phyloP scores from a whole-genome alignment of 1,139 yeast genomes.

The Martiniozyma asiatica region DNA sequence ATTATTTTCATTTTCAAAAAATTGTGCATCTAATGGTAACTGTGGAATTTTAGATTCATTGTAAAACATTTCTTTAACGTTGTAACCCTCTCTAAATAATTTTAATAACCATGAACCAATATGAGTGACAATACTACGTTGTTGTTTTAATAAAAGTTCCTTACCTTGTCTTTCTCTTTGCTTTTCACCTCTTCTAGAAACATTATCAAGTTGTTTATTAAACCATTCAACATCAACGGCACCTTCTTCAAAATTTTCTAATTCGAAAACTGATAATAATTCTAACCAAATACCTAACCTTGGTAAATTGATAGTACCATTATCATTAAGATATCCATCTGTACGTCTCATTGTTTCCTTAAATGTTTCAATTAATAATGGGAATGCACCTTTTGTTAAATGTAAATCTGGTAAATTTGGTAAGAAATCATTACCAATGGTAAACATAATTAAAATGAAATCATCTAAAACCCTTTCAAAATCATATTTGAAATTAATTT shows the following conservation, averaged over 20 bases:
- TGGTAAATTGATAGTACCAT: constrained; percentile 66
- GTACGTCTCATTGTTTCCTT: constrained; percentile 62
- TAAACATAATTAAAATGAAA: constrained; percentile 82
- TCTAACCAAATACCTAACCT: constrained; percentile 70
- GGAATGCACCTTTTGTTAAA: constrained; percentile 92
- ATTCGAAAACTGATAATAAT: constrained; percentile 55
- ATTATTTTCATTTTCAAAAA: constrained; percentile 33
- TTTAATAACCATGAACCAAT: constrained; percentile 62
- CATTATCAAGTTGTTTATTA: constrained; percentile 68
- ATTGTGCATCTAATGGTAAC: constrained; percentile 34
- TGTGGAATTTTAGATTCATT: constrained; percentile 36
- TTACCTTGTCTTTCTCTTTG: constrained; percentile 58
- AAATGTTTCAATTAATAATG: constrained; percentile 76
- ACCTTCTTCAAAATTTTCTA: constrained; percentile 67
- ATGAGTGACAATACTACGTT: constrained; percentile 49
- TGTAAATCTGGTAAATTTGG: constrained; percentile 95
- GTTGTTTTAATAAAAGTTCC: constrained; percentile 55
- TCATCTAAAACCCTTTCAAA: constrained; percentile 90
- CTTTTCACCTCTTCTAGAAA: constrained; percentile 61
- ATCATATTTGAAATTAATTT: constrained; percentile 54
- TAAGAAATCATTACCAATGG: constrained; percentile 95
- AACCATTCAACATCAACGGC: constrained; percentile 90
- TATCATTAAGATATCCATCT: constrained; percentile 79
- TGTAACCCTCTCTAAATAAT: constrained; percentile 23
- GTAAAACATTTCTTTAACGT: constrained; percentile 22